phyloP scores from a whole-genome alignment of 2,329 filamentous ascomycete genomes.

The Sclerotinia subarctica region DNA sequence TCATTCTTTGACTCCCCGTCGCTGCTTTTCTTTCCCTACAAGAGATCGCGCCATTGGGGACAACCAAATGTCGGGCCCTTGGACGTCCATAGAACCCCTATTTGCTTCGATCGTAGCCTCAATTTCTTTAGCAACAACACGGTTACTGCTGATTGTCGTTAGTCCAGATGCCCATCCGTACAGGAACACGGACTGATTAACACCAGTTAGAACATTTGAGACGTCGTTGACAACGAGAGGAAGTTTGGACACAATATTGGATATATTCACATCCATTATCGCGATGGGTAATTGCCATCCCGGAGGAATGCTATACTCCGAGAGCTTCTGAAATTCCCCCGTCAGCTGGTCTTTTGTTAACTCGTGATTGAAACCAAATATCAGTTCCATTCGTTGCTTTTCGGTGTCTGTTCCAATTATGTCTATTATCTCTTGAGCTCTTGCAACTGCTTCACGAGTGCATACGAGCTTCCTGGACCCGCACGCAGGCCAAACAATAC shows the following conservation, averaged over 20 bases:
- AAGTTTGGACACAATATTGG: slow-evolving; percentile 40
- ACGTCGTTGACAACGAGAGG: slow-evolving; percentile 47
- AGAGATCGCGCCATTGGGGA: slow-evolving; percentile 63
- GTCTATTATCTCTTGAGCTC: slow-evolving; percentile 62
- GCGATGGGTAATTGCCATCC: slow-evolving; percentile 58
- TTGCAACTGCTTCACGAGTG: slow-evolving; percentile 57
- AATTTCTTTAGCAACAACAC: slow-evolving; percentile 60
- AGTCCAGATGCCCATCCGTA: slow-evolving; percentile 59
- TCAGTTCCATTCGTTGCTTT: slow-evolving; percentile 51
- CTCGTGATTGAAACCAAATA: slow-evolving; percentile 45
- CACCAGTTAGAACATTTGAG: slow-evolving; percentile 48
- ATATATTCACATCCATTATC: slow-evolving; percentile 48
- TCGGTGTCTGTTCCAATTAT: slow-evolving; percentile 58
- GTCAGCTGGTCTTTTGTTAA: slow-evolving; percentile 31
- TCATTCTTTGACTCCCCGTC: slow-evolving; percentile 16
- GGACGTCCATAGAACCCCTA: slow-evolving; percentile 43
- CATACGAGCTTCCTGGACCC: slow-evolving; percentile 53
- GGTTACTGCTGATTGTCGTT: slow-evolving; percentile 66
- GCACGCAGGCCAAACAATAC: slow-evolving; percentile 61
- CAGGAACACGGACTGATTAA: slow-evolving; percentile 67
- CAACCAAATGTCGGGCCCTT: slow-evolving; percentile 62
- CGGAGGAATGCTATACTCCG: slow-evolving; percentile 51
- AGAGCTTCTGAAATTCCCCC: slow-evolving; percentile 44
- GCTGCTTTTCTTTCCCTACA: slow-evolving; percentile 60
- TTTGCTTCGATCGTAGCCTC: slow-evolving; percentile 55